Evolutionary conservation across 352 stramenopile species (phyloP).

Genomic region (Elongisporangium undulatum): DNA sequence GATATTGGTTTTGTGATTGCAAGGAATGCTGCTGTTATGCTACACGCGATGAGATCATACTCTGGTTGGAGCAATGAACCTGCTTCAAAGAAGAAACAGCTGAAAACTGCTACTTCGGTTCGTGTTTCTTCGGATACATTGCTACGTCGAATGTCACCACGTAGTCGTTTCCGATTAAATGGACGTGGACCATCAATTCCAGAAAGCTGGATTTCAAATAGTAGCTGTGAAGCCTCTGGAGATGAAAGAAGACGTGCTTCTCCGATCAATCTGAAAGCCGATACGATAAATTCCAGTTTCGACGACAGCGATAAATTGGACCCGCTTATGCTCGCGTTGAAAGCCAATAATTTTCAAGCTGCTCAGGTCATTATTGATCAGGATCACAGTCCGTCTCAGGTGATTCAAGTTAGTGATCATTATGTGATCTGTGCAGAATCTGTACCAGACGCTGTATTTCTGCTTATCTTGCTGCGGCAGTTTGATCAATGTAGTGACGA

Average conservation of each 20-base stretch:
- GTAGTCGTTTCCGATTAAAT: conserved; percentile 17
- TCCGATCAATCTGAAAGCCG: background rate
- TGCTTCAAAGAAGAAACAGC: conserved; percentile 4
- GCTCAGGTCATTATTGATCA: conserved; percentile 19
- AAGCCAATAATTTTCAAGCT: conserved; percentile 10
- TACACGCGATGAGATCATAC: conserved; percentile 57
- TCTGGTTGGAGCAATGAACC: conserved; percentile 30
- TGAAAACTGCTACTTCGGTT: conserved; percentile 13
- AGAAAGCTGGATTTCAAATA: conserved; percentile 6
- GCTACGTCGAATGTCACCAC: conserved; percentile 26
- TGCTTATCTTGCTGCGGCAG: conserved; percentile 7
- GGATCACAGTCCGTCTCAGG: conserved; percentile 22
- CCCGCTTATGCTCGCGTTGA: conserved; percentile 6
- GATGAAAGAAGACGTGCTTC: conserved; percentile 3
- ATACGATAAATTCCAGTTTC: background rate
- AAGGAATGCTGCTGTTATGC: conserved; percentile 37
- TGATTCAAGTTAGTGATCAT: conserved; percentile 16
- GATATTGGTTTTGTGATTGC: conserved; percentile 69
- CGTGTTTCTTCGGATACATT: conserved; percentile 37
- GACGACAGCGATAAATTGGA: conserved; percentile 4
- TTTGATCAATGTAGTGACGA: conserved; percentile 5
- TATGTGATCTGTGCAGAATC: conserved; percentile 22
- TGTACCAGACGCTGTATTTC: conserved; percentile 6
- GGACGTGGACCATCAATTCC: conserved; percentile 14
- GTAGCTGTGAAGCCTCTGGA: conserved; percentile 7